Evolutionary conservation across 805 yeast genomes (phyloP), one percentile per base, ranked within the genome.

Genomic region (Saturnispora bothae): DNA sequence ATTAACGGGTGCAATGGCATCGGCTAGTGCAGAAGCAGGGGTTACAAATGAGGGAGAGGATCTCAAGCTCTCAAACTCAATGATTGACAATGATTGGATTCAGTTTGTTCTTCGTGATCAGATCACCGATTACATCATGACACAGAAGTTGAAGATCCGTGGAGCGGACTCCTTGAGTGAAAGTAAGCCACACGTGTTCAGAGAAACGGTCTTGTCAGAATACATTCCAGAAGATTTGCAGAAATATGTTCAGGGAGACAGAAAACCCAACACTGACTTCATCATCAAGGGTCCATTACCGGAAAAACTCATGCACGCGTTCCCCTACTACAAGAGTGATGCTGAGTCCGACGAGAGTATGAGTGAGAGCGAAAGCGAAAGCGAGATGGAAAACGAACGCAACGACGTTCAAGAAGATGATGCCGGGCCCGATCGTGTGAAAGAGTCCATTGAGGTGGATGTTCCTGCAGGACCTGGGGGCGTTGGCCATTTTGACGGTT

Each of bases 211-310:
- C 1, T 34, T 58, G 4, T 40, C 46, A 1, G 50, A 54, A 14
- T 45, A 48, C 34, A 39, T 53, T 20, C 60, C 61, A 3, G 34
- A 46, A n/a, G 62, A 56, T 30, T 44, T 47, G 14, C 43, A 38
- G 28, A 46, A 43, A n/a, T 29, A 43, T 14, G 42, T 44, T 15
- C 35, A 37, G 3, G 43, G 44, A n/a, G 43, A 39, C 15, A 39
- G 27, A n/a, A 48, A 42, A 32, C 49, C 54, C 5, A 42, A 40
- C 22, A 48, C 47, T 26, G 61, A 60, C 33, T 56, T 56, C 37
- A 32, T 57, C 12, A 52, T 60, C 14, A 45, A 50, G 6, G 65
- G 64, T 0, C 63, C 63, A 1, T 52, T 61, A 10, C 63, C 65
- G 2, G 62, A 57, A 16, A 50, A 40, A 9, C 36, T 60, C 19